Conservation (phyloP, 768 basidiomycete genomes). For the Rubroboletus pulcherrimus region DNA sequence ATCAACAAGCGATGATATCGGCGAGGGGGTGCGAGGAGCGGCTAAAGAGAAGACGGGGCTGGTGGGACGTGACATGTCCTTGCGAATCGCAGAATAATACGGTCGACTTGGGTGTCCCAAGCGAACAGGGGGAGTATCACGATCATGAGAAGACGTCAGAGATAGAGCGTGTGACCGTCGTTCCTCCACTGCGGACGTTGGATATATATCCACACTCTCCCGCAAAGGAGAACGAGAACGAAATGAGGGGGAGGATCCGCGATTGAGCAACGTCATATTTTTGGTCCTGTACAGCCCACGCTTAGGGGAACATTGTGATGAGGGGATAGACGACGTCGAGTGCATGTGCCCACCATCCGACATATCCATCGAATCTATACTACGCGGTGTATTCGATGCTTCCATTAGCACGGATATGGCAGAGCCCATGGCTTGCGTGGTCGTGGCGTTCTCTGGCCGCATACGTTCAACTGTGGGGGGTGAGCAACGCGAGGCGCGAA, state of each 20-base stretch:
- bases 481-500: conserved; percentile 12
- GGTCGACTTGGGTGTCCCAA: conserved; percentile 52
- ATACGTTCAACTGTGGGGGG: conserved; percentile 4
- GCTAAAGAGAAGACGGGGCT: conserved; percentile 30
- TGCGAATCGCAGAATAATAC: conserved; percentile 54
- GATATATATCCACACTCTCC: conserved; percentile 16
- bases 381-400: conserved; percentile 18
- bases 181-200: conserved; percentile 16
- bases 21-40: conserved; percentile 25
- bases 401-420: conserved; percentile 22
- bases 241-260: conserved; percentile 23
- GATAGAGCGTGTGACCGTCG: conserved; percentile 21
- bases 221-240: conserved; percentile 23
- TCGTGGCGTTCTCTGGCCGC: not conserved
- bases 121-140: conserved; percentile 29
- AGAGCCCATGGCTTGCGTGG: conserved; percentile 17
- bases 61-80: conserved; percentile 41
- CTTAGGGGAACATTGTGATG: conserved; percentile 26
- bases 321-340: conserved; percentile 22
- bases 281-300: conserved; percentile 41
- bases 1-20: conserved; percentile 22
- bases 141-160: conserved; percentile 19
- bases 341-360: conserved; percentile 11
- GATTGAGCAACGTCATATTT: conserved; percentile 31
- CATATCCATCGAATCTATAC: conserved; percentile 17